Evolutionary conservation across 352 stramenopile genomes (phyloP), one percentile per base, ranked within the genome.

Genomic region (Phytophthora kernoviae): DNA sequence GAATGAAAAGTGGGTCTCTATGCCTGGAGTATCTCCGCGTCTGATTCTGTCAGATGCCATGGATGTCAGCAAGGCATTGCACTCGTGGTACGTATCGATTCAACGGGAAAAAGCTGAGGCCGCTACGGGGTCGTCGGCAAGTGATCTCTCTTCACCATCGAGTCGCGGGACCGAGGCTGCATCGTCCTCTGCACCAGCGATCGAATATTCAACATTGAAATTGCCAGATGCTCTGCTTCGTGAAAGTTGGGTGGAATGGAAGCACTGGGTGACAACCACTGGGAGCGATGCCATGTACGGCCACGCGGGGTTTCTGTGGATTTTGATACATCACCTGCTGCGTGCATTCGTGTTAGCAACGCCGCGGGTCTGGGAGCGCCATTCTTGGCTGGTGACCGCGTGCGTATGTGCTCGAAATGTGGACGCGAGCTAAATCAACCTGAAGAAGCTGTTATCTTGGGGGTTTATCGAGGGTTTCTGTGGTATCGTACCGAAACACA

Each of bases 401-500:
- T 99, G 17, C 81, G 88, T 21, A 91, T 99, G 34, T 96, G 90
- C 47, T 90, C 93, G 0, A 98, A 97, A 62, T 93, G 91, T 36
- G 96, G 96, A 14, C 87, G 96, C 37, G 88, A 98, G 70, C 75
- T 99, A 37, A 98, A 99, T 54, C 81, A 98, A 20, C 90, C 95
- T 8, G 97, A 99, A 75, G 95, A 99, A 84, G 96, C 96, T 26
- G 76, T 98, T 36, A 83, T 99, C 51, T 72, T 99, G 18, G 97
- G 88, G 57, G 82, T 93, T 4, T 98, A 97, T 61, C 85, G 97
- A 54, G 87, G 86, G 1, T 87, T 87, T 32, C 62, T 99, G 14
- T 99, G 95, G 84, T 99, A 99, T 43, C 80, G 85, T 17, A 95
- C 98, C 10, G 91, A 98, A 60, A 98, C 93, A 9, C 96, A 99